Evolutionary conservation across 179 eudicot genomes (phyloP), one percentile per base, ranked within the genome.

Genomic region (Silene vulgaris): DNA sequence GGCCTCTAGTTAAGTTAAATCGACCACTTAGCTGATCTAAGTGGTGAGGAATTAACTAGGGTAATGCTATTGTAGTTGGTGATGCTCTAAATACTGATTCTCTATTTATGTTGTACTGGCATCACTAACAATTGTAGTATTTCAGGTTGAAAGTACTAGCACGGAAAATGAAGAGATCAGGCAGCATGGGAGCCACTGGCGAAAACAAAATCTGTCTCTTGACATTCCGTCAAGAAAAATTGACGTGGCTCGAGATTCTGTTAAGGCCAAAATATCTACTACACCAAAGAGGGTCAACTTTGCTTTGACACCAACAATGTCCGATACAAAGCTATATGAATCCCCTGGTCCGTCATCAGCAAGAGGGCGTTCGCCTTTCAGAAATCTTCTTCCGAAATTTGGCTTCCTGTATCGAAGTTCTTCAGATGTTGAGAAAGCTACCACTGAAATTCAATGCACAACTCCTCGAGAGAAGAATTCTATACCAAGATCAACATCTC

Each of bases 231-330:
- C 74, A 3, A 60, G 82, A 63, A 76, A 76, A 68, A 2, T 73
- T 9, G 82, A 79, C 40, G 71, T 64, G 48, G 16, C 28, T 37
- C 80, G 52, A 60, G 85, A 78, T 61, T 67, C 54, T 8, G 77
- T 79, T 14, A 79, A 62, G 59, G 43, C 76, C 40, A 81, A 81
- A 62, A 75, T 78, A 54, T 74, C 79, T 45, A 29, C 73, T 37
- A 81, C 84, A 45, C 84, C 81, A 71, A 81, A 81, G 79, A 74
- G 81, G 73, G 84, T 78, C 54, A 78, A 81, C 30, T 81, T 81
- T 71, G 65, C 73, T 52, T 71, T 81, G 79, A 78, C 81, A 20
- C 79, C 81, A 57, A 74, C 84, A 23, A 37, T 77, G 40, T 81
- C 81, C 11, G 76, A 74, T 56, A 17, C 68, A 63, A 81, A 65